These are phyloP conservation scores for Pythium guiyangense DNA, from an alignment of 352 stramenopile species.

Conservation along the genomic window DNA sequence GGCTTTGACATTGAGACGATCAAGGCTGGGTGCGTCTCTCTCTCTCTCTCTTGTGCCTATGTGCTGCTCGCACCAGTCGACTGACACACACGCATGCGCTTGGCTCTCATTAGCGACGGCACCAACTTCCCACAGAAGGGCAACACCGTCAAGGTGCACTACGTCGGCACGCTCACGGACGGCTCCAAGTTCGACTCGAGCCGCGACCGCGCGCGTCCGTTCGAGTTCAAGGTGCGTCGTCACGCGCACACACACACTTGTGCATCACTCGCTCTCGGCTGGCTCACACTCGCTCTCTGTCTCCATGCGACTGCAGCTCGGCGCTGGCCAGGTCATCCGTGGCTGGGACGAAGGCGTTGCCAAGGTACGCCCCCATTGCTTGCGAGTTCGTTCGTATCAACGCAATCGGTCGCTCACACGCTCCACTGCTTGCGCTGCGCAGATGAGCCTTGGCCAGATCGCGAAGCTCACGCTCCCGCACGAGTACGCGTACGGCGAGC, in stretches of 20 bases:
- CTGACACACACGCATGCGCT: background rate
- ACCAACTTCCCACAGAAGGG: conserved; percentile 69
- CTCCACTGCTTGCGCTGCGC: background rate
- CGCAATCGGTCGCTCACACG: background rate
- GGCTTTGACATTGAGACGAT: conserved; percentile 61
- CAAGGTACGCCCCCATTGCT: conserved; percentile 9
- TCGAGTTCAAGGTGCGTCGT: conserved; percentile 55
- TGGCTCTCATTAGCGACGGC: conserved; percentile 42
- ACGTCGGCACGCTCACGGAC: conserved; percentile 68
- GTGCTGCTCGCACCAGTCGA: background rate
- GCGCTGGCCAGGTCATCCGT: conserved; percentile 72
- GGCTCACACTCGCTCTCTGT: background rate
- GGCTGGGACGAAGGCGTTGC: conserved; percentile 76
- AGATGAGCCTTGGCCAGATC: conserved; percentile 92
- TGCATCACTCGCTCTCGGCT: too few relatives aligned
- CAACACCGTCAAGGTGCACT: conserved; percentile 74
- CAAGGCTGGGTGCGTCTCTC: conserved; percentile 45
- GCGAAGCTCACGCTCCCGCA: conserved; percentile 90
- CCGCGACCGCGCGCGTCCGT: conserved; percentile 67
- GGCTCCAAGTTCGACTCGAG: conserved; percentile 84
- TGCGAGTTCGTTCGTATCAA: background rate
- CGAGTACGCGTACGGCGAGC: conserved; percentile 93
- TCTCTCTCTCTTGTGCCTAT: background rate
- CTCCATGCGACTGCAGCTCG: conserved; percentile 29
- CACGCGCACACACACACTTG: background rate